Evolutionary conservation across 139 green algal species (phyloP).

Genomic region (Diplosphaera chodatii): DNA sequence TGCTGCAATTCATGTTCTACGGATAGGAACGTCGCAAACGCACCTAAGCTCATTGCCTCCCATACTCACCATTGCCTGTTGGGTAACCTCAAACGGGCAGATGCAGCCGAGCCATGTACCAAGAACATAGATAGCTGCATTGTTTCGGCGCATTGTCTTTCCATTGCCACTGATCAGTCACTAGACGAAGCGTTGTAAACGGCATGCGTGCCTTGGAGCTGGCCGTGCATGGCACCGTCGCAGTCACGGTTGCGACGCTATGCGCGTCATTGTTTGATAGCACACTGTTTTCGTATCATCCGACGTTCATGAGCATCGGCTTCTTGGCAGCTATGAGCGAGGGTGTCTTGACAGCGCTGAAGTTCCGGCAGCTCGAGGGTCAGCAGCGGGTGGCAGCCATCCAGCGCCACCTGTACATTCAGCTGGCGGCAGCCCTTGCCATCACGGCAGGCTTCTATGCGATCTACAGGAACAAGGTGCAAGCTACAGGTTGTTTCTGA

Average conservation of each 20-base stretch:
- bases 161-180: too few relatives aligned
- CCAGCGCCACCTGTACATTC: neutral
- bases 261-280: neutral
- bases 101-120: too few relatives aligned
- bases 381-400: neutral
- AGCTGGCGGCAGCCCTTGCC: neutral
- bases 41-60: too few relatives aligned
- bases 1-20: too few relatives aligned
- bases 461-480: neutral
- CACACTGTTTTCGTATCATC: constrained; percentile 1
- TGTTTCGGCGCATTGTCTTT: too few relatives aligned
- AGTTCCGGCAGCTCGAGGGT: neutral
- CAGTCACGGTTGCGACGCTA: neutral
- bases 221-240: neutral
- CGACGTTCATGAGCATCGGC: neutral
- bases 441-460: neutral
- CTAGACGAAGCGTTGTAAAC: too few relatives aligned
- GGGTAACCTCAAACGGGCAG: too few relatives aligned
- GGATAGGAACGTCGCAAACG: too few relatives aligned
- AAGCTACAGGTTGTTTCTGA: too few relatives aligned
- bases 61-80: too few relatives aligned
- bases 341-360: neutral
- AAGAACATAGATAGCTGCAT: too few relatives aligned
- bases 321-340: neutral
- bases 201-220: neutral